Percentiles rank a stretch among this genome's conserved stretches.
Conservation (phyloP, 2,329 filamentous ascomycete genomes). For the Alternaria longipes region DNA sequence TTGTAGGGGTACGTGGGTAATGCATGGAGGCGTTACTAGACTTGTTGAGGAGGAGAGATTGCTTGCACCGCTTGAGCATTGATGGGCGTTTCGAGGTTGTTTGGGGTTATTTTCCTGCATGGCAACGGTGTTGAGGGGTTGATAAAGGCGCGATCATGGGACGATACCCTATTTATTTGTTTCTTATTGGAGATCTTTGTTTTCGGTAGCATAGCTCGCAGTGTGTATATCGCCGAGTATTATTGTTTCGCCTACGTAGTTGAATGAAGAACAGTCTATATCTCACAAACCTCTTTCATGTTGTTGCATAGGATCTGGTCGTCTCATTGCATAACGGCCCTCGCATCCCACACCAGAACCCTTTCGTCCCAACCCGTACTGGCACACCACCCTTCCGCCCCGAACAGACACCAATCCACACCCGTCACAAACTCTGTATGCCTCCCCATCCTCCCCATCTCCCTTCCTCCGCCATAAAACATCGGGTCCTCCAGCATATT, state of each 20-base stretch:
- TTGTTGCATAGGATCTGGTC: background rate
- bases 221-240: background rate
- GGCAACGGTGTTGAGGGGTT: conserved; percentile 7
- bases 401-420: conserved; percentile 98
- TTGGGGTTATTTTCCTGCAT: conserved; percentile 6
- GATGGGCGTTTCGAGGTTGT: conserved; percentile 10
- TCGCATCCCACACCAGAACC: conserved; percentile 91
- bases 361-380: conserved; percentile 94
- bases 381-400: conserved; percentile 93
- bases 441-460: conserved; percentile 86
- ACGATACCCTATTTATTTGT: conserved; percentile 28
- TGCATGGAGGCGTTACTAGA: background rate
- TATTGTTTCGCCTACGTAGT: background rate
- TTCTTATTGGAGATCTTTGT: background rate
- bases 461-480: conserved; percentile 65
- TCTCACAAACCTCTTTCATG: background rate
- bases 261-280: background rate
- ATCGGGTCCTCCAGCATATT: conserved; percentile 50
- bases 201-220: background rate
- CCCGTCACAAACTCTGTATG: conserved; percentile 97
- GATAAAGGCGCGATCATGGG: conserved; percentile 13
- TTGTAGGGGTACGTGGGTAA: background rate
- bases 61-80: background rate
- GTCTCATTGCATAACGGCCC: conserved; percentile 63
- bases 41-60: background rate